phyloP scores from a whole-genome alignment of 202 grass and related monocot species.

The Bolboschoenoplectus hybrid region DNA sequence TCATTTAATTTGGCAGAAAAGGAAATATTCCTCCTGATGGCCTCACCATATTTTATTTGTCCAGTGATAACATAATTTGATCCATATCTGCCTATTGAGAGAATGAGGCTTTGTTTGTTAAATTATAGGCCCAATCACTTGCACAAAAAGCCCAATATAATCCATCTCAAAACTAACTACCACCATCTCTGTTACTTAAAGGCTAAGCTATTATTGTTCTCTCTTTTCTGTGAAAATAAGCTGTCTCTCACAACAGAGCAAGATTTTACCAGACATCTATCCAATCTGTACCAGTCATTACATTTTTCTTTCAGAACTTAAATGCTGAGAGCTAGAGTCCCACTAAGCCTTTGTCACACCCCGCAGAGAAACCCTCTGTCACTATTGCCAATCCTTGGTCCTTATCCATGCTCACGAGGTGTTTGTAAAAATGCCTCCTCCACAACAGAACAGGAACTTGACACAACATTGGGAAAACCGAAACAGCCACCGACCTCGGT shows the following conservation, averaged over 20 bases:
- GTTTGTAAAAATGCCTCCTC: conserved; percentile 68
- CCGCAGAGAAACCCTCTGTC: neutral
- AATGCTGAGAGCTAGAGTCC: conserved; percentile 29
- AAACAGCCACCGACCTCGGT: conserved; percentile 55
- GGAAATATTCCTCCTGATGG: no score
- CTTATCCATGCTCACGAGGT: conserved; percentile 45
- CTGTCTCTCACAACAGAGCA: neutral
- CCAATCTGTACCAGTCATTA: neutral
- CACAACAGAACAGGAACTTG: neutral
- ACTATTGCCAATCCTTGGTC: neutral
- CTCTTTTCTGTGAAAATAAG: neutral
- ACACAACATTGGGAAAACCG: neutral
- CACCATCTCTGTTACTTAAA: neutral
- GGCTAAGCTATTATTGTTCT: no score
- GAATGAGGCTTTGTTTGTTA: neutral
- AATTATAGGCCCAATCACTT: neutral
- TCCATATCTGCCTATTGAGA: neutral
- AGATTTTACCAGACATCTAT: neutral
- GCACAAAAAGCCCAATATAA: neutral
- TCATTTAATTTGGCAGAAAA: no score
- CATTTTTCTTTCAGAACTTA: neutral
- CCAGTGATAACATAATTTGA: neutral
- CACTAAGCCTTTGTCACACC: conserved; percentile 26
- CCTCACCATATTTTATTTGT: no score
- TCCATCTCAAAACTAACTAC: neutral